Evolutionary conservation across 2,329 filamentous ascomycete species (phyloP), one percentile per base, ranked within the genome.

Genomic region (Metarhizium anisopliae): DNA sequence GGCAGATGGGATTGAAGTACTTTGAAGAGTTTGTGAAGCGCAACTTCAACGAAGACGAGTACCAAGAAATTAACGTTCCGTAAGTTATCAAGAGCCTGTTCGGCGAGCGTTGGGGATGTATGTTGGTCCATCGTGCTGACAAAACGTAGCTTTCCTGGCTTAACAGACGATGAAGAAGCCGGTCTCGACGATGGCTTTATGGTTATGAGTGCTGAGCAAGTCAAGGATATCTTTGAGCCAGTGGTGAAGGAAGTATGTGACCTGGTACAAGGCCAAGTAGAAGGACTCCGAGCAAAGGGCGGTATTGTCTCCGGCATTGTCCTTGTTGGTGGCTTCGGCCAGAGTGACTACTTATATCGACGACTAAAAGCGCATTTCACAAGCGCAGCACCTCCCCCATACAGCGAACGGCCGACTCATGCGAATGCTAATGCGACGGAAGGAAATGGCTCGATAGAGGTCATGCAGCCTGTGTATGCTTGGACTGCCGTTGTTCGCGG

Each of bases 1-100:
- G 88, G 87, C 87, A 86, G 67, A 86, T 86, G 83, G 89, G 85
- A 2, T 74, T 92, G 52, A 81, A 83, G 55, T 91, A 90, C 65
- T 93, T 90, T 68, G 89, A 93, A 64, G 87, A 92, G 66, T 91
- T 90, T 66, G 87, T 93, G 14, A 93, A 93, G 71, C 80, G 89
- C 14, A 91, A 90, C 64, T 93, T 92, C 66, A 86, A 89, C 66
- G 85, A 89, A 63, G 86, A 90, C 50, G 87, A 90, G 64, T 82
- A 88, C 59, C 79, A 84, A 52, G 88, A 92, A 66, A 82, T 91
- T 57, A 90, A 90, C 56, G 81, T 92, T 4, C 88, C 88, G 79
- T 83, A 70, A 61, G 80, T 77, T 0, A 5, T 10, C 1, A 0
- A 1, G 7, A 11, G 38, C 38, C 3, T 11, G 10, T 16, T 7